phyloP scores from a whole-genome alignment of 208 protist genomes.

The Naegleria gruberi region DNA sequence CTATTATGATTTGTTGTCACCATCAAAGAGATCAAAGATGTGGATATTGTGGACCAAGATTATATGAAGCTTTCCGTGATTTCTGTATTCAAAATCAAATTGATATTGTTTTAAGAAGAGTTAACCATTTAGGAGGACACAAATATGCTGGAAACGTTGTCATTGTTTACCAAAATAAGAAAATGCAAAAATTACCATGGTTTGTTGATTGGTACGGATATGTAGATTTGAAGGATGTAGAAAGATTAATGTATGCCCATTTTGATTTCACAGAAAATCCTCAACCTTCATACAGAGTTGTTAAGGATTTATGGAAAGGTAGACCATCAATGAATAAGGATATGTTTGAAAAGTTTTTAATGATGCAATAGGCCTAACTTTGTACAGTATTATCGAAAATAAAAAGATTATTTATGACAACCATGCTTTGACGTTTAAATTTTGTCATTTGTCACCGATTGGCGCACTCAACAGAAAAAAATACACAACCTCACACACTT shows the following conservation, averaged over 20 bases:
- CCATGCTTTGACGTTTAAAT: too few relatives aligned
- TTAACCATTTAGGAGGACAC: neutral
- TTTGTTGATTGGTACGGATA: constrained; percentile 9
- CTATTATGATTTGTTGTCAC: constrained; percentile 7
- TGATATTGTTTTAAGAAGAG: neutral
- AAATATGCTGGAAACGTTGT: neutral
- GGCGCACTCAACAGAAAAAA: too few relatives aligned
- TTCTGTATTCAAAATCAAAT: neutral
- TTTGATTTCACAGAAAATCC: neutral
- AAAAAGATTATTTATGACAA: too few relatives aligned
- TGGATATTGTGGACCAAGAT: constrained; percentile 1
- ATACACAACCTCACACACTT: too few relatives aligned
- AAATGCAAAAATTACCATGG: neutral
- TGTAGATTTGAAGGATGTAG: neutral
- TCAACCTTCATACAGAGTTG: neutral
- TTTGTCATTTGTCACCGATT: too few relatives aligned
- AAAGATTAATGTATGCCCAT: neutral
- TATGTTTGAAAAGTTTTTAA: constrained; percentile 16
- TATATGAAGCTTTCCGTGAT: neutral
- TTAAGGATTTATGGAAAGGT: neutral
- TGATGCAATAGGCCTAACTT: neutral
- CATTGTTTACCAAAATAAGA: neutral
- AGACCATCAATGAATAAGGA: neutral
- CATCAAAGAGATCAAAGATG: neutral
- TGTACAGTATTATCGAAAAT: too few relatives aligned